These are phyloP conservation scores for Arachis monticola DNA, from an alignment of 331 rosid species.

Conservation along the genomic window DNA sequence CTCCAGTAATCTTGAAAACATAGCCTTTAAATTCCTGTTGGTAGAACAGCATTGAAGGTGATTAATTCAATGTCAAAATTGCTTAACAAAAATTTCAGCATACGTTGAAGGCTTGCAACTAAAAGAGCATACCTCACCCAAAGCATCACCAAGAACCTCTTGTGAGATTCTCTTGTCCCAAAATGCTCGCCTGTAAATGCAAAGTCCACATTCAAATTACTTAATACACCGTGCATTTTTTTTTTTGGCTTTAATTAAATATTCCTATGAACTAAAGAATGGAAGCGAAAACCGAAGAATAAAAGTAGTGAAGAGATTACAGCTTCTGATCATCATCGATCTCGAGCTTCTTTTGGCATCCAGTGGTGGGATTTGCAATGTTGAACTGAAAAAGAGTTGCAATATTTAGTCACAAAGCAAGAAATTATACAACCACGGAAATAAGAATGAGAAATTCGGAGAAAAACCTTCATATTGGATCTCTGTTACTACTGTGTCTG, in stretches of 20 bases:
- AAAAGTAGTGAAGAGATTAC: constrained; percentile 24
- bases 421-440: neutral
- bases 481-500: neutral
- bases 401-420: neutral
- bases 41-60: neutral
- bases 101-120: neutral
- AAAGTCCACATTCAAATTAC: neutral
- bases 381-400: constrained; percentile 29
- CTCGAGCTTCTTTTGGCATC: constrained; percentile 50
- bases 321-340: constrained; percentile 45
- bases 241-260: neutral
- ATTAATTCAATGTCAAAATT: neutral
- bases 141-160: constrained; percentile 48
- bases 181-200: constrained; percentile 41
- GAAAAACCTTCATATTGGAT: constrained; percentile 43
- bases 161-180: constrained; percentile 52
- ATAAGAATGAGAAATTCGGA: constrained; percentile 17
- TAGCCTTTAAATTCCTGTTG: constrained; percentile 44
- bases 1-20: constrained; percentile 49
- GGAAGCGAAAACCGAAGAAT: neutral
- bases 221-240: neutral
- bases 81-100: neutral
- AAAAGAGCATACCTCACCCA: constrained; percentile 42
- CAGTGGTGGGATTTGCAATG: constrained; percentile 50
- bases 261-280: neutral